Conservation (phyloP, 345 rosid genomes). For the Lepidium didymum region DNA sequence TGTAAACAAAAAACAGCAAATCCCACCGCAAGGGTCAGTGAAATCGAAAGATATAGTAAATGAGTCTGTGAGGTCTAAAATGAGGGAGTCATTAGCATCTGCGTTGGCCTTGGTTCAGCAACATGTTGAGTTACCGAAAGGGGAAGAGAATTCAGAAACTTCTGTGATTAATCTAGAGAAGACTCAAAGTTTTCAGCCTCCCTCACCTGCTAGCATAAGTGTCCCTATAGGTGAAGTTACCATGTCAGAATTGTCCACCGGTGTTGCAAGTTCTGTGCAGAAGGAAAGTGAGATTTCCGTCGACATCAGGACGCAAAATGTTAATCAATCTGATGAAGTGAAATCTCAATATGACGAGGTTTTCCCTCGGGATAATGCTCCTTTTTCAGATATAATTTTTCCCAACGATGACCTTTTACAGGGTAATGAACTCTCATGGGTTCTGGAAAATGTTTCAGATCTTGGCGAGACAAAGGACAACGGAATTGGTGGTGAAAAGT, state of each 20-base stretch:
- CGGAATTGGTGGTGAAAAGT: slow-evolving; percentile 25
- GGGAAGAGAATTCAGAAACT: slow-evolving; percentile 29
- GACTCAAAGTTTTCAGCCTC: slow-evolving; percentile 25
- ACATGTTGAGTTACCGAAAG: slow-evolving; percentile 28
- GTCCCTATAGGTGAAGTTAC: slow-evolving; percentile 17
- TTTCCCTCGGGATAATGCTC: slow-evolving; percentile 52
- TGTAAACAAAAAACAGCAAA: slow-evolving; percentile 36
- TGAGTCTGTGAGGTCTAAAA: slow-evolving; percentile 78
- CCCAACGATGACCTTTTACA: slow-evolving; percentile 89
- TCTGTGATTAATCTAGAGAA: slow-evolving; percentile 19
- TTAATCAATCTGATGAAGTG: slow-evolving; percentile 26
- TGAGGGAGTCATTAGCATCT: slow-evolving; percentile 77
- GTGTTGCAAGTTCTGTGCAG: slow-evolving; percentile 19
- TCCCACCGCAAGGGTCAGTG: slow-evolving; percentile 32
- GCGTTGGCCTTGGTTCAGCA: slow-evolving; percentile 65
- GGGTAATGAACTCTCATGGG: slow-evolving; percentile 95
- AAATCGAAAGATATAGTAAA: slow-evolving; percentile 40
- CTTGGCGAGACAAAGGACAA: slow-evolving; percentile 28
- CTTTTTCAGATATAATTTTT: slow-evolving; percentile 65
- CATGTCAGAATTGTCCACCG: slow-evolving; percentile 13
- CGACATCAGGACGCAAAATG: slow-evolving; percentile 17
- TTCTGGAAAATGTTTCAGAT: slow-evolving; percentile 52
- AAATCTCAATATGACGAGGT: slow-evolving; percentile 37
- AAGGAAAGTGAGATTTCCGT: slow-evolving; percentile 16
- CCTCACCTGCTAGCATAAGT: slow-evolving; percentile 12